Evolutionary conservation across 1,284 basidiomycete species (phyloP), one percentile per base, ranked within the genome.

Genomic region (Ustilago tritici): DNA sequence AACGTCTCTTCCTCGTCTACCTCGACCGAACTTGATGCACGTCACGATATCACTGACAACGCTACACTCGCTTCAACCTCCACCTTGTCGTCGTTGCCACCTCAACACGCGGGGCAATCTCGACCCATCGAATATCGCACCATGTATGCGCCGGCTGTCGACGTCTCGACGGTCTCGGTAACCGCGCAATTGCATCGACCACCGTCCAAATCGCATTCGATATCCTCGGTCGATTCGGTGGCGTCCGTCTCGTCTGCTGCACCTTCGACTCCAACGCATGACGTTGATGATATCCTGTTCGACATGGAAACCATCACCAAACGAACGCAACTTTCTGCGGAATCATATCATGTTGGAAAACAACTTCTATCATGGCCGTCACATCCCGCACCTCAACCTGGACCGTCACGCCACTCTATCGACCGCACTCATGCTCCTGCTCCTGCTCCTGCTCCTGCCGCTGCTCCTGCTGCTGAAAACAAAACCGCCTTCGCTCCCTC

Each of bases 201-300:
- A 15, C 57, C 70, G n/a, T 67, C 65, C 0, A 70, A 70, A 70
- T 73, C 70, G 6, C 57, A 68, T 19, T 67, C 70, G 19, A 58
- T 57, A 3, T 73, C 70, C 9, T 73, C 70, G 40, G 58, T 67
- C 41, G 70, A 65, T 3, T 73, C 70, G 4, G 54, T 62, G 38
- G 57, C 70, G 5, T 64, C 70, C 12, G 31, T 55, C 12, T 36
- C 61, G 2, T 67, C 70, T 15, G 57, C 43, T 28, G 65, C 65
- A 4, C 70, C 70, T 14, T 64, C 70, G 5, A 73, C 70, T 35
- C 70, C 65, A 12, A 64, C 61, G 9, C 65, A 64, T 31, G 61
- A 73, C 23, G 55, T 64, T 7, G 70, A 73, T 46, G 43, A 73
- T 46, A 57, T 68, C 1, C 46, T 56, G 46, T 73, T 73, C 35